These are phyloP conservation scores for Ajuga chamaepitys DNA, from an alignment of 257 asterid species.

Conservation along the genomic window DNA sequence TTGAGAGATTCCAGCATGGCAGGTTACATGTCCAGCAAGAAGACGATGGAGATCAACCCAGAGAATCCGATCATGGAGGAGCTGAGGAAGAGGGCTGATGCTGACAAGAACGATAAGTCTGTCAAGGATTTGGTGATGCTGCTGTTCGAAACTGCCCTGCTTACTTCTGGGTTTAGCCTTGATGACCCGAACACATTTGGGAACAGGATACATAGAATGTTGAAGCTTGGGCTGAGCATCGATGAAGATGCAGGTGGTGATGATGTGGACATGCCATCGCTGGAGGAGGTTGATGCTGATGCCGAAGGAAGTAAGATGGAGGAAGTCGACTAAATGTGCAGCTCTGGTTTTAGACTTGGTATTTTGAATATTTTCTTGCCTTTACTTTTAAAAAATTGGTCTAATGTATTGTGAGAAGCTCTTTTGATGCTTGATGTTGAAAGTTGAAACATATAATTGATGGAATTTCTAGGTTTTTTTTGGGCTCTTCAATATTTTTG, in stretches of 20 bases:
- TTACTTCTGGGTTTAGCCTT: constrained; percentile 61
- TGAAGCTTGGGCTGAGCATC: constrained; percentile 67
- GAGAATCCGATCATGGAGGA: constrained; percentile 59
- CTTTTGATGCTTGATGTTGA: not conserved
- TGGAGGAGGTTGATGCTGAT: constrained; percentile 59
- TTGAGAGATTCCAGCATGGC: constrained; percentile 57
- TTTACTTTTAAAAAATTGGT: not conserved
- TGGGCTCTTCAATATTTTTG: too few species aligned
- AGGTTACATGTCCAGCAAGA: constrained; percentile 63
- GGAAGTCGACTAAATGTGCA: constrained; percentile 43
- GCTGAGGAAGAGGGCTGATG: constrained; percentile 60
- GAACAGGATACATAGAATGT: constrained; percentile 61
- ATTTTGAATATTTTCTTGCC: not conserved
- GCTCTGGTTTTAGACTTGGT: not conserved
- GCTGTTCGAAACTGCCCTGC: constrained; percentile 57
- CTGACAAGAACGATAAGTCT: constrained; percentile 60
- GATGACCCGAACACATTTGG: constrained; percentile 70
- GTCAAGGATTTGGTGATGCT: constrained; percentile 53
- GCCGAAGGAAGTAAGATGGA: constrained; percentile 75
- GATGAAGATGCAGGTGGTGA: constrained; percentile 48
- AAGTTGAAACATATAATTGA: not conserved
- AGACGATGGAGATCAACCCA: constrained; percentile 60
- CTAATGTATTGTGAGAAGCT: not conserved
- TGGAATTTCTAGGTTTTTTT: not conserved
- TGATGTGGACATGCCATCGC: constrained; percentile 48